Percentiles rank a stretch among this genome's conserved stretches.
Evolutionary conservation across 179 eudicot genomes (phyloP).

Genomic region (Drosera spatulata): DNA sequence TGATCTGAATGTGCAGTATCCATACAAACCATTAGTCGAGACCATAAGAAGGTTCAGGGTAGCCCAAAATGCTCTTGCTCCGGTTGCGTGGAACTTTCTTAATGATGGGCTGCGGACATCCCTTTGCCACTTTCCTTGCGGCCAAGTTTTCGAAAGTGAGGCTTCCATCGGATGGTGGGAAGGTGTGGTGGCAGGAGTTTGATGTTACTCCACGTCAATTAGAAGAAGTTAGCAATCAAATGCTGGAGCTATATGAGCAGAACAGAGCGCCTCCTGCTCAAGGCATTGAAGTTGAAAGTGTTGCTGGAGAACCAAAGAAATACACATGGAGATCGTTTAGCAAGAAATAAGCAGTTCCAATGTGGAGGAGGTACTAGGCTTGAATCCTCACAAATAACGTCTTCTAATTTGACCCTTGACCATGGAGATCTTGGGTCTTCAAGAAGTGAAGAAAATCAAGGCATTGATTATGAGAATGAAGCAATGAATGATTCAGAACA

Average conservation of each 20-base stretch:
- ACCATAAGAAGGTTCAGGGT: conserved; percentile 89
- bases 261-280: conserved; percentile 56
- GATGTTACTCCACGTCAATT: conserved; percentile 95
- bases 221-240: conserved; percentile 98
- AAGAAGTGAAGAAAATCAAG: conserved; percentile 34
- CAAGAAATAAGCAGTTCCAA: conserved; percentile 32
- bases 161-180: conserved; percentile 95
- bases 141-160: conserved; percentile 96
- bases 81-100: conserved; percentile 99
- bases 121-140: conserved; percentile 91
- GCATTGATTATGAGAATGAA: conserved; percentile 36
- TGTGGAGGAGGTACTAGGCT: conserved; percentile 42
- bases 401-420: too few species aligned
- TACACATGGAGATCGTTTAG: conserved; percentile 46
- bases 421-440: conserved; percentile 27
- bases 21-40: conserved; percentile 96
- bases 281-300: conserved; percentile 71
- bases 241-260: conserved; percentile 92
- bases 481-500: conserved; percentile 24
- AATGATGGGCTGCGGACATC: conserved; percentile 99
- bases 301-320: conserved; percentile 39
- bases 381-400: conserved; percentile 32
- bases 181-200: conserved; percentile 99
- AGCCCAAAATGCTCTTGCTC: conserved; percentile 95
- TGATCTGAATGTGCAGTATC: conserved; percentile 84